Base-by-base conservation (phyloP, 306 rosid species). In the Casuarina cunninghamiana region DNA sequence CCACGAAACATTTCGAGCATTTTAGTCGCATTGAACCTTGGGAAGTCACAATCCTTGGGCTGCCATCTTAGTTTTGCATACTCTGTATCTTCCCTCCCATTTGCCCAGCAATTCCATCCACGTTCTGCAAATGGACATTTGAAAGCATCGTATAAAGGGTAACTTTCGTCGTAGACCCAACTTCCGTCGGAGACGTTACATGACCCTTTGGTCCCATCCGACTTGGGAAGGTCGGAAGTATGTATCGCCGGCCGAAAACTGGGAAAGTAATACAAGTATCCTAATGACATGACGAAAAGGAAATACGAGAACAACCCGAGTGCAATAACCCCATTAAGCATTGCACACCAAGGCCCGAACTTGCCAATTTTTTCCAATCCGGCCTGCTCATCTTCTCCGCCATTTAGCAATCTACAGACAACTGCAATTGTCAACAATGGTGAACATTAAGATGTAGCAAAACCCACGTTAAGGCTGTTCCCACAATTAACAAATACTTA, bases 51-150 rank as follows among this genome's bases (percentile, higher is more conserved):
- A 32, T 77, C 39, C 75, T 72, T 86, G 0, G 97, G 97, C 81
- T 84, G 87, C 99, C 99, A 92, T 78, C 97, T 86, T 97, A 93
- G 87, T 73, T 93, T 91, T 65, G 88, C 55, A 35, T 88, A 92
- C 4, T 72, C 97, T 16, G 11, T 63, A 66, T 95, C 97, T 78
- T 84, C 82, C n/a, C 97, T 81, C n/a, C 98, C 98, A 73, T 89
- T 93, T 10, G 87, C 89, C 80, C 90, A 73, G 89, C 99, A 95
- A 72, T 87, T 82, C 57, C 93, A 95, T 17, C 98, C 97, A 3
- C 74, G 78, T 80, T 95, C 99, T 0, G 83, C 88, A 67, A 89
- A 95, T 5, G 93, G 97, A 61, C 97, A 93, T 0, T 80, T 72
- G 3, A 91, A 84, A 38, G 98, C 88, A 84, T 92, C 89, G 85